A percentile compares a stretch with the other conserved stretches of the same genome.
These are phyloP conservation scores for Podaxis sp. DNA, from an alignment of 768 basidiomycete species.

Conservation along the genomic window DNA sequence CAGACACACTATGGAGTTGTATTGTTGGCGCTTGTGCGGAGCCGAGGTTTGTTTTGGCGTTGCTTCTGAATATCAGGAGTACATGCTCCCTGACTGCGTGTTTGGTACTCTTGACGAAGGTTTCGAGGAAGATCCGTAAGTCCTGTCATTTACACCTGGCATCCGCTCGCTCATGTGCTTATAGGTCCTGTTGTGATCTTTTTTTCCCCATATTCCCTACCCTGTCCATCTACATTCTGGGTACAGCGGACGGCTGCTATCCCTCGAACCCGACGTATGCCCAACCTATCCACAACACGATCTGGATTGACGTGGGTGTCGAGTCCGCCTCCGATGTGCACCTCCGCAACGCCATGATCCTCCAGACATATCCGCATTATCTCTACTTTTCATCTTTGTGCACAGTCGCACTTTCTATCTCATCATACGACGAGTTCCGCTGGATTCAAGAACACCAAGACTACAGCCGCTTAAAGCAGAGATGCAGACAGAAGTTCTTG, in stretches of 20 bases:
- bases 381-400: slow-evolving; percentile 52
- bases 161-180: background rate
- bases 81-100: slow-evolving; percentile 48
- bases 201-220: slow-evolving; percentile 55
- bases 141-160: slow-evolving; percentile 7
- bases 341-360: slow-evolving; percentile 53
- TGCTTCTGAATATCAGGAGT: slow-evolving; percentile 51
- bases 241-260: slow-evolving; percentile 20
- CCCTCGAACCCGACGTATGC: slow-evolving; percentile 13
- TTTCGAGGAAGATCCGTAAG: slow-evolving; percentile 38
- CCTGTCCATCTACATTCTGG: slow-evolving; percentile 49
- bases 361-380: slow-evolving; percentile 45
- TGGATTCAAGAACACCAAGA: slow-evolving; percentile 52
- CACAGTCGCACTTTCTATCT: slow-evolving; percentile 46
- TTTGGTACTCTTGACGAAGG: slow-evolving; percentile 51
- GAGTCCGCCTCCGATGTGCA: slow-evolving; percentile 56
- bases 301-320: slow-evolving; percentile 42
- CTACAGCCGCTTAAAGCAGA: slow-evolving; percentile 50
- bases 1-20: slow-evolving; percentile 31
- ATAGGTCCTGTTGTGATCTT: slow-evolving; percentile 42
- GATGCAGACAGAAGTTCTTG: slow-evolving; percentile 52
- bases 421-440: slow-evolving; percentile 54
- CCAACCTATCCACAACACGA: slow-evolving; percentile 17
- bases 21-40: slow-evolving; percentile 44
- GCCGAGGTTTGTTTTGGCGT: slow-evolving; percentile 54